Base-by-base conservation (phyloP, 331 rosid genomes). In the Pyracantha coccinea region DNA sequence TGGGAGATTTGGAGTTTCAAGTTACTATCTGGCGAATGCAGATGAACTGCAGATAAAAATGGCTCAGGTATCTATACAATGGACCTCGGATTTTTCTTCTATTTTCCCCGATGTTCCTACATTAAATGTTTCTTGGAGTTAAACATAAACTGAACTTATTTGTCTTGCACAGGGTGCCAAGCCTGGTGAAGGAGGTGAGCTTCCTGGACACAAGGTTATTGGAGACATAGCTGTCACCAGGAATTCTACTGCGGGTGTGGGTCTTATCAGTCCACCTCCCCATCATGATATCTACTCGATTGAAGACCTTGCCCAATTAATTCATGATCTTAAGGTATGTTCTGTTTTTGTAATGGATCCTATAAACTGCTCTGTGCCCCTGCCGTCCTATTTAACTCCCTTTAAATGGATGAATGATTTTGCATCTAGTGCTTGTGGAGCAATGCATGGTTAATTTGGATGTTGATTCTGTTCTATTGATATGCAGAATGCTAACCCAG, bases 151-250 rank as follows among this genome's bases (percentile, higher is more conserved):
- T 75, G 72, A 75, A 63, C 67, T 76, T 72, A 52, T 73, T 74
- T 55, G 21, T 52, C 21, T 52, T n/a, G 27, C 24, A 15, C 72
- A 94, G 99, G 99, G 99, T 53, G 99, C 97, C 78, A 94, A 92
- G 83, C 99, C 97, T 38, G 99, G 99, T 66, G 97, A 94, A 78
- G 99, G 99, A 66, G 99, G 97, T 66, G 99, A 94, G 81, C 99
- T 94, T 83, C 99, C 99, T 47, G 99, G 99, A 19, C 96, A 94
- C 86, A 94, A 94, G 86, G 99, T 94, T 75, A 70, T 87, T 13
- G 97, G 99, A 76, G 99, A 94, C 80, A 94, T 92, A 71, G 97
- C 99, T 21, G 62, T 80, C 27, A 94, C 99, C n/a, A 90, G 99
- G 87, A 92, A 92, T 79, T 94, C 99, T 74, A 94, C 99, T 35